Percentiles rank a stretch among this genome's conserved stretches.
phyloP scores from a whole-genome alignment of 2,329 filamentous ascomycete genomes.

The Delphinella strobiligena region DNA sequence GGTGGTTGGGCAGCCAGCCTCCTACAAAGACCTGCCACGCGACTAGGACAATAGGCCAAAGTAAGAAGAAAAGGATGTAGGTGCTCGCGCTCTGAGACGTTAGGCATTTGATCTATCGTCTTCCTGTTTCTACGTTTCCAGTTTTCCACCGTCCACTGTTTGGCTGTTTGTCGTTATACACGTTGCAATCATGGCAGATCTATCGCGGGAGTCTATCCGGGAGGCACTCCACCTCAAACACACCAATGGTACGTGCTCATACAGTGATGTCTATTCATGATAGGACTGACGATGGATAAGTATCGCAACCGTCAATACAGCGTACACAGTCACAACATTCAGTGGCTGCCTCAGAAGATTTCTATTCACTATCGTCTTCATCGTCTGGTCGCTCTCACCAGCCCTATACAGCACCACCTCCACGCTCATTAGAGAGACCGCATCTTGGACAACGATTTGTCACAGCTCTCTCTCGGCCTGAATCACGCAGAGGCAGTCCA shows the following conservation, averaged over 20 bases:
- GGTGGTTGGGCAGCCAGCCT: constrained; percentile 5
- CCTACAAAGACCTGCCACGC: constrained; percentile 3
- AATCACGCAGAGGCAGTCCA: too few species aligned
- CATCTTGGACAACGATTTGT: constrained; percentile 10
- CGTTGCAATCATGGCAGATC: constrained; percentile 5
- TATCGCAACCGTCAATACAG: constrained; percentile 27
- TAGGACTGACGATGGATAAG: constrained; percentile 12
- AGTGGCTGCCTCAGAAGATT: constrained; percentile 38
- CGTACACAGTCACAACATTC: constrained; percentile 32
- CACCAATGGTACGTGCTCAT: constrained; percentile 24
- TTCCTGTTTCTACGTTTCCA: background rate
- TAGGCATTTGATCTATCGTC: background rate
- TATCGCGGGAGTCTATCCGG: background rate
- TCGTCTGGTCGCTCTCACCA: constrained; percentile 10
- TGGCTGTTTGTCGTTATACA: background rate
- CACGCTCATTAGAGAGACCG: constrained; percentile 19
- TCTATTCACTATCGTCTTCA: constrained; percentile 35
- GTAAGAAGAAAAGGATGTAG: constrained; percentile 3
- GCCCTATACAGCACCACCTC: constrained; percentile 3
- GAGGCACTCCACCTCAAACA: constrained; percentile 27
- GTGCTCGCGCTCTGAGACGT: background rate
- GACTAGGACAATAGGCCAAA: background rate
- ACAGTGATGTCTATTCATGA: background rate
- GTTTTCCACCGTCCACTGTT: constrained; percentile 4
- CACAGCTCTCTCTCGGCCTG: too few species aligned